These are phyloP conservation scores for Emergomyces pasteurianus DNA, from an alignment of 2,329 filamentous ascomycete species.

Conservation along the genomic window DNA sequence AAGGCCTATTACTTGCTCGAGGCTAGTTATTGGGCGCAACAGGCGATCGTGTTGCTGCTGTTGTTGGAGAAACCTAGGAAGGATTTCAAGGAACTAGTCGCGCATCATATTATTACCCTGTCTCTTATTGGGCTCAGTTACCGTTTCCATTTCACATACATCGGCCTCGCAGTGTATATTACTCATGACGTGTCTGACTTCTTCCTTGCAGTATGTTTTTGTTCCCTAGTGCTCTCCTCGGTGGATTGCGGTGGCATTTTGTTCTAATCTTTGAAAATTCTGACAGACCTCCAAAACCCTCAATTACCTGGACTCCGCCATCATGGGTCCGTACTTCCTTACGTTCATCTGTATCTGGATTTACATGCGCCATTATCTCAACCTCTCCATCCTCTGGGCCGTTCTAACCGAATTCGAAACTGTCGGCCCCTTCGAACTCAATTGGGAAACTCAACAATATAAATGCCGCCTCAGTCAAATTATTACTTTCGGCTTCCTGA, in stretches of 20 bases:
- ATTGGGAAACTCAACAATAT: conserved; percentile 39
- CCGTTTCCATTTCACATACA: conserved; percentile 93
- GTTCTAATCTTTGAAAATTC: not conserved
- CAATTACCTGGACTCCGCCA: conserved; percentile 71
- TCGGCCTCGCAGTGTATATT: conserved; percentile 84
- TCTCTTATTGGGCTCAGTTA: conserved; percentile 77
- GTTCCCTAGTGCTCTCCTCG: not conserved
- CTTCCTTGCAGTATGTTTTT: conserved; percentile 66
- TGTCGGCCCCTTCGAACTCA: conserved; percentile 35
- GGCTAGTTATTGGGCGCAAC: conserved; percentile 91
- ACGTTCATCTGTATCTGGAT: conserved; percentile 75
- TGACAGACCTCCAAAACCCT: conserved; percentile 72
- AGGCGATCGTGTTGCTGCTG: conserved; percentile 74
- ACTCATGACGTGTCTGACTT: conserved; percentile 93
- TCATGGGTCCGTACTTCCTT: conserved; percentile 76
- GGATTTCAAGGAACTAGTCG: conserved; percentile 87
- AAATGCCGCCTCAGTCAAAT: conserved; percentile 38
- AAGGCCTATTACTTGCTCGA: conserved; percentile 96
- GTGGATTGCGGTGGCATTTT: not conserved
- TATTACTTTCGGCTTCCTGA: conserved; percentile 34
- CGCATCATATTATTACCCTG: conserved; percentile 82
- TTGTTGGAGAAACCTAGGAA: conserved; percentile 88
- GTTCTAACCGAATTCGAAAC: conserved; percentile 36
- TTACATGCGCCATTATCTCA: conserved; percentile 69
- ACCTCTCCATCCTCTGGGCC: conserved; percentile 37